A percentile compares a stretch with the other conserved stretches of the same genome.
phyloP scores from a whole-genome alignment of 129 eudicot genomes.

The Lonicera japonica region DNA sequence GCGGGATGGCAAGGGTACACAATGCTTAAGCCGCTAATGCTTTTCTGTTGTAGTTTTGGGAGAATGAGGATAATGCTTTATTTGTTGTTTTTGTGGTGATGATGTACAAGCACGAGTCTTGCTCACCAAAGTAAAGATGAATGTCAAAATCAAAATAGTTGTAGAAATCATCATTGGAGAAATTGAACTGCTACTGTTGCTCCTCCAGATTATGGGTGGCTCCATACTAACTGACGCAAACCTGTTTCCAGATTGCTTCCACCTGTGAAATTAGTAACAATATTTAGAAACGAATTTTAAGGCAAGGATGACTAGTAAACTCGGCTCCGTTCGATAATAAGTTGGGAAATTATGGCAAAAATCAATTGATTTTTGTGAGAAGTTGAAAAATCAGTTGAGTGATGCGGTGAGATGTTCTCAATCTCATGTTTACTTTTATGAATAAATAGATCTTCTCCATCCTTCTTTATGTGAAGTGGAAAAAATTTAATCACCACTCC shows the following conservation, averaged over 20 bases:
- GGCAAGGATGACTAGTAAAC: neutral
- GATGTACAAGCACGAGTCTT: slow-evolving; percentile 1
- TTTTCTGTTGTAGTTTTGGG: neutral
- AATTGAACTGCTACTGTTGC: slow-evolving; percentile 7
- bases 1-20: neutral
- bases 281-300: neutral
- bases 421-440: no score
- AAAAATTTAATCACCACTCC: no score
- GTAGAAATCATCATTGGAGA: slow-evolving; percentile 26
- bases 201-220: slow-evolving; percentile 23
- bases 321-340: no score
- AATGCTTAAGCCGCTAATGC: slow-evolving; percentile 8
- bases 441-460: no score
- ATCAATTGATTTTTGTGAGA: no score
- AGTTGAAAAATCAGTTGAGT: no score
- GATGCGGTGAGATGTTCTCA: no score
- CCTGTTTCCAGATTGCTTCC: slow-evolving; percentile 34
- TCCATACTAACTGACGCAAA: slow-evolving; percentile 55
- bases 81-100: neutral
- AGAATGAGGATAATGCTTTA: neutral
- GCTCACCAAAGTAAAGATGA: slow-evolving; percentile 19
- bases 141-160: slow-evolving; percentile 25
- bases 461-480: no score
- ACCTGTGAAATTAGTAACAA: slow-evolving; percentile 33
- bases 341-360: no score